Evolutionary conservation across 2,329 filamentous ascomycete species (phyloP).

Genomic region (Ophiostoma populinum): DNA sequence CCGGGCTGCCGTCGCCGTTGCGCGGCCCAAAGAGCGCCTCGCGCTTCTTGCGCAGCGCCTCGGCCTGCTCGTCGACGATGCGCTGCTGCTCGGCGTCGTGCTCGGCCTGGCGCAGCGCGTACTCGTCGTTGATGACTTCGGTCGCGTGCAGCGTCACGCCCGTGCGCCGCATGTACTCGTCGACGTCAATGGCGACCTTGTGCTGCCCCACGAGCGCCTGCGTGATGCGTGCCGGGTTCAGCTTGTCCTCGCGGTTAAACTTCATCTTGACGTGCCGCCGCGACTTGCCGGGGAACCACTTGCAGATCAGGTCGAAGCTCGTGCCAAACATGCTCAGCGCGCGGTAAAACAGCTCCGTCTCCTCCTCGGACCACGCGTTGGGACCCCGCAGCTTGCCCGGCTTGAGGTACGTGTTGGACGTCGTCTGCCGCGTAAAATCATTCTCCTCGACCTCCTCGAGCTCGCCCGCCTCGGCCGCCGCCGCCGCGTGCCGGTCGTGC

Average conservation of each 20-base stretch:
- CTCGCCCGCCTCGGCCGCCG: constrained; percentile 30
- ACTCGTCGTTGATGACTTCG: constrained; percentile 38
- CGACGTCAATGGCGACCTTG: constrained; percentile 38
- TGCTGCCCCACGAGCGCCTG: constrained; percentile 44
- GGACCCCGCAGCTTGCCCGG: constrained; percentile 43
- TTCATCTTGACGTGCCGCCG: constrained; percentile 66
- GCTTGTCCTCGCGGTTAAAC: constrained; percentile 62
- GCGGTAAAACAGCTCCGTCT: constrained; percentile 61
- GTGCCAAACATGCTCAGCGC: constrained; percentile 63
- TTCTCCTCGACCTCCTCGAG: constrained; percentile 57
- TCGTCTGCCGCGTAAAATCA: constrained; percentile 58
- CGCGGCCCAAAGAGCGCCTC: constrained; percentile 27
- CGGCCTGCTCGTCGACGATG: constrained; percentile 29
- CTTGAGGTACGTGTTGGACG: constrained; percentile 46
- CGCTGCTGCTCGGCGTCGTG: constrained; percentile 28
- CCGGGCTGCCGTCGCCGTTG: constrained; percentile 16
- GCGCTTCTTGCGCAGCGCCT: constrained; percentile 28
- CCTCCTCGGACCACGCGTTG: constrained; percentile 52
- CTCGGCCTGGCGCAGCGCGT: constrained; percentile 22
- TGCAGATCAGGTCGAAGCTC: constrained; percentile 64
- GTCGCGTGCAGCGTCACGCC: constrained; percentile 36
- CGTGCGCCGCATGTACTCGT: constrained; percentile 40
- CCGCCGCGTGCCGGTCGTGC: constrained; percentile 51
- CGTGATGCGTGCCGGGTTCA: constrained; percentile 45
- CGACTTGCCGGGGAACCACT: constrained; percentile 56